These are phyloP conservation scores for Hemileccinum hortonii DNA, from an alignment of 1,284 basidiomycete genomes.

Conservation along the genomic window DNA sequence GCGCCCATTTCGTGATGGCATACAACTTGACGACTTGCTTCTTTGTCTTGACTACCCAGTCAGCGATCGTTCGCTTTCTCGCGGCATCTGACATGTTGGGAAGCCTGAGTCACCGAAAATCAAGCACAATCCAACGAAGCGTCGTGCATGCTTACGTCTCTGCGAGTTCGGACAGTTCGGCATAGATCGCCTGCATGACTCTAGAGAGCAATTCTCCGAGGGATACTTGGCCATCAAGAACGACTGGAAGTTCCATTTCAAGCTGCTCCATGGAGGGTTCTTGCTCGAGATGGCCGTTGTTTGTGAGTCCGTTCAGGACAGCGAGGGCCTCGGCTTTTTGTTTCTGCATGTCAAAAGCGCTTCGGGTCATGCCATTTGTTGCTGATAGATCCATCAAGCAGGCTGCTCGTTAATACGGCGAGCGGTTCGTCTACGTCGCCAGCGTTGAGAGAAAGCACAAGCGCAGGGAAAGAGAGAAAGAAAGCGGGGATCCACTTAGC, in stretches of 20 bases:
- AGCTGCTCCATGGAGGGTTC: conserved; percentile 56
- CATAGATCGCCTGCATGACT: conserved; percentile 77
- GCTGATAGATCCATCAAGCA: conserved; percentile 16
- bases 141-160: conserved; percentile 67
- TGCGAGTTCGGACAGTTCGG: conserved; percentile 77
- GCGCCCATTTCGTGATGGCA: conserved; percentile 79
- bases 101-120: conserved; percentile 48
- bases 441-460: conserved; percentile 3
- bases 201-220: conserved; percentile 76
- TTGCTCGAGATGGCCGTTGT: conserved; percentile 38
- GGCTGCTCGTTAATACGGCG: neutral
- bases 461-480: conserved; percentile 1
- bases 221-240: conserved; percentile 72
- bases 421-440: conserved; percentile 5
- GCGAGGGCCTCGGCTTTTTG: conserved; percentile 32
- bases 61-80: conserved; percentile 78
- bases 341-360: conserved; percentile 27
- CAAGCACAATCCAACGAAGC: neutral
- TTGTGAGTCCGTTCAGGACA: conserved; percentile 29
- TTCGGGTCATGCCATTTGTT: conserved; percentile 16
- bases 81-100: conserved; percentile 82
- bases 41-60: conserved; percentile 86
- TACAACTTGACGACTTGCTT: conserved; percentile 89
- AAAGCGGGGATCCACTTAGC: neutral
- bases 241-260: conserved; percentile 73